Evolutionary conservation across 2,329 filamentous ascomycete species (phyloP).

Genomic region (Cladosporium sp.): DNA sequence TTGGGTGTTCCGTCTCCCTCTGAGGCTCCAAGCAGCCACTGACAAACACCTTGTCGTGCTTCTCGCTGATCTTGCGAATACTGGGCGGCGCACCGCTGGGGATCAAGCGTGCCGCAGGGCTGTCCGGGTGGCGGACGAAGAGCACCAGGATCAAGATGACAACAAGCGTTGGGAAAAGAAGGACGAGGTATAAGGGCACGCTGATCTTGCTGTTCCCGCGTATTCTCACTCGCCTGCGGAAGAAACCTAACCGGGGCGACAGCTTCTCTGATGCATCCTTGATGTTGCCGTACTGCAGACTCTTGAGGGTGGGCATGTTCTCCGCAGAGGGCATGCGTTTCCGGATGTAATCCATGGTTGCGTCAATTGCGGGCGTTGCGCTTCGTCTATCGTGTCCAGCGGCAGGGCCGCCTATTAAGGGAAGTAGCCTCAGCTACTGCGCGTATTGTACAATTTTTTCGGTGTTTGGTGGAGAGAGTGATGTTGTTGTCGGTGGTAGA

Average conservation of each 20-base stretch:
- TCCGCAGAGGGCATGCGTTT: conserved; percentile 42
- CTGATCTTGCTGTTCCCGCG: conserved; percentile 90
- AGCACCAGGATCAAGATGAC: conserved; percentile 86
- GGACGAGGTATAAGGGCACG: conserved; percentile 84
- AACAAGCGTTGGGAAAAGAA: conserved; percentile 88
- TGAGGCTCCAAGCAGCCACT: conserved; percentile 74
- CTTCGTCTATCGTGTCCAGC: conserved; percentile 3
- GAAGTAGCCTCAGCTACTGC: conserved; percentile 10
- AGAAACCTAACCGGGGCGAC: conserved; percentile 65
- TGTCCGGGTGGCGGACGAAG: conserved; percentile 82
- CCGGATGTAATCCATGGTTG: conserved; percentile 40
- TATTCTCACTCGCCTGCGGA: conserved; percentile 80
- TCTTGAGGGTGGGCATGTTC: conserved; percentile 41
- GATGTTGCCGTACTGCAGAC: conserved; percentile 32
- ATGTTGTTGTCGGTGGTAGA: too few relatives aligned
- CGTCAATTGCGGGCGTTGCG: conserved; percentile 5
- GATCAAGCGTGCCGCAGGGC: conserved; percentile 76
- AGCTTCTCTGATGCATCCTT: conserved; percentile 38
- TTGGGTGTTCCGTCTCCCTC: conserved; percentile 70
- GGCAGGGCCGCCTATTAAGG: conserved; percentile 11
- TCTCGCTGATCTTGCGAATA: conserved; percentile 91
- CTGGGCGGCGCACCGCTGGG: conserved; percentile 82
- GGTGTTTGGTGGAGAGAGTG: too few relatives aligned
- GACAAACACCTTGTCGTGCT: conserved; percentile 94
- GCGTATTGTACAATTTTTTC: not conserved